Conservation (phyloP, 345 rosid genomes). For the Pistacia integerrima region DNA sequence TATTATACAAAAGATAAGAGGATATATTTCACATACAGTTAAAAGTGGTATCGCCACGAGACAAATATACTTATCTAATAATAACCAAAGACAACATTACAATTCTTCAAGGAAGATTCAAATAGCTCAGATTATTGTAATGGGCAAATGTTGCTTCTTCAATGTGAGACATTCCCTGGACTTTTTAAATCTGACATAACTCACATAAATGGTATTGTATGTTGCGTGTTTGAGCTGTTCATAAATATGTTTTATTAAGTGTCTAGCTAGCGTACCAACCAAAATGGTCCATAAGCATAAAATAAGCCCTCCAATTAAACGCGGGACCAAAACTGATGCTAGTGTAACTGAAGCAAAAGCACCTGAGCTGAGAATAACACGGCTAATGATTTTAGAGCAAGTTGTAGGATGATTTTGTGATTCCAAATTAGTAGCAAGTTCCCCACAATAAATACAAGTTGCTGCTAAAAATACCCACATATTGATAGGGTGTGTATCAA, state of each 20-base stretch:
- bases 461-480: conserved; percentile 5
- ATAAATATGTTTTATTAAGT: not conserved
- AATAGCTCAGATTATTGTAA: not conserved
- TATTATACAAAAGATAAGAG: too few relatives aligned
- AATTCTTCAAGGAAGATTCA: too few relatives aligned
- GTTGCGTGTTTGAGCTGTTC: not conserved
- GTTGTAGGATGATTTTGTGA: not conserved
- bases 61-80: too few relatives aligned
- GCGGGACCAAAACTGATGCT: conserved; percentile 6
- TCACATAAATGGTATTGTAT: not conserved
- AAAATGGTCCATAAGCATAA: not conserved
- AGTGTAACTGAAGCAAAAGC: not conserved
- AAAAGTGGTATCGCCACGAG: too few relatives aligned
- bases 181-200: not conserved
- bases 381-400: not conserved
- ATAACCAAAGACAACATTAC: too few relatives aligned
- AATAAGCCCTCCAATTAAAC: not conserved
- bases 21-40: too few relatives aligned
- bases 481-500: conserved; percentile 6
- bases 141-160: not conserved
- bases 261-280: not conserved
- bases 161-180: not conserved
- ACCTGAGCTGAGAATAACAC: not conserved
- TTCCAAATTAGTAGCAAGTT: not conserved
- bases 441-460: not conserved